Conservation (phyloP, 331 rosid species). For the Malus hybrid region DNA sequence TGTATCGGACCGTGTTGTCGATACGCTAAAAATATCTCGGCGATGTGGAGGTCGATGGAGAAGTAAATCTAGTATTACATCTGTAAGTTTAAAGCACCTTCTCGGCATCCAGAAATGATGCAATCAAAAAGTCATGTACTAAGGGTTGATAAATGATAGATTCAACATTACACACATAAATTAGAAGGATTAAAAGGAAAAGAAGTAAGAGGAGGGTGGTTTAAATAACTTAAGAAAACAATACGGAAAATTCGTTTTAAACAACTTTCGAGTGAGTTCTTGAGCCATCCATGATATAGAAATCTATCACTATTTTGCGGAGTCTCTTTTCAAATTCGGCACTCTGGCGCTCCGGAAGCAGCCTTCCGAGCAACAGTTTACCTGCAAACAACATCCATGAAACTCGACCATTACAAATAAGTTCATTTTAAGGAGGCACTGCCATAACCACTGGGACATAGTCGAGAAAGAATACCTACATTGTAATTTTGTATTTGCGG, state of each 20-base stretch:
- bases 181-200: no score
- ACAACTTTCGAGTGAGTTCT: constrained; percentile 1
- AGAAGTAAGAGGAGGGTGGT: not conserved
- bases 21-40: no score
- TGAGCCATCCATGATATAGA: not conserved
- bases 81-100: no score
- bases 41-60: no score
- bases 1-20: no score
- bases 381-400: constrained; percentile 11
- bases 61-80: no score
- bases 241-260: not conserved
- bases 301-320: constrained; percentile 1
- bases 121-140: not conserved
- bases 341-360: not conserved
- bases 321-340: not conserved
- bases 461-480: not conserved
- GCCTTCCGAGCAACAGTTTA: constrained; percentile 14
- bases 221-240: not conserved
- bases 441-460: not conserved
- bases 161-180: not conserved
- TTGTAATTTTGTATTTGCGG: not conserved
- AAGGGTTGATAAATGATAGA: not conserved
- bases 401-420: not conserved
- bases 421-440: not conserved
- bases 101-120: not conserved